Percentiles rank a stretch among this genome's conserved stretches.
Evolutionary conservation across 257 asterid species (phyloP).

Genomic region (Solanum infundibuliforme): DNA sequence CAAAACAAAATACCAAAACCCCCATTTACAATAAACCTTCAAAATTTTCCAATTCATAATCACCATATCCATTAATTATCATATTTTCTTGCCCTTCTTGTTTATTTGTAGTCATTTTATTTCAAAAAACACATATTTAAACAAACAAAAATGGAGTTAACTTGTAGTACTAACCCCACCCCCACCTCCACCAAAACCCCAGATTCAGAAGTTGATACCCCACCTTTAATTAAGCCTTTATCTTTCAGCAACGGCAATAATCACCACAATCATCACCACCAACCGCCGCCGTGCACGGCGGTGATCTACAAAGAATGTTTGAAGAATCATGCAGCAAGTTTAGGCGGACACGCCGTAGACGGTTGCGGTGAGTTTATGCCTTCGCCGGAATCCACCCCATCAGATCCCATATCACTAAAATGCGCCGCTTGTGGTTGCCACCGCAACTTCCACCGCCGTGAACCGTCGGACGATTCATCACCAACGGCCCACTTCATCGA

Average conservation of each 20-base stretch:
- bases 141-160: constrained; percentile 3
- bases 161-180: not conserved
- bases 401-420: constrained; percentile 8
- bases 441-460: constrained; percentile 26
- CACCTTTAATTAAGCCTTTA: not conserved
- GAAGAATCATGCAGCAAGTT: constrained; percentile 20
- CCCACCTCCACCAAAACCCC: constrained; percentile 2
- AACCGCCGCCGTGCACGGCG: not conserved
- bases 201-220: constrained; percentile 12
- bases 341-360: constrained; percentile 17
- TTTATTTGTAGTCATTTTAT: not conserved
- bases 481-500: constrained; percentile 4
- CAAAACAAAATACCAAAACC: not conserved
- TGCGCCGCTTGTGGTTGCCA: constrained; percentile 24
- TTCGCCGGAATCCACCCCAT: not conserved
- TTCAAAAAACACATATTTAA: not conserved
- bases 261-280: not conserved
- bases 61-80: constrained; percentile 11
- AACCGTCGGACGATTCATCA: not conserved
- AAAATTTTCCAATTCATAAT: constrained; percentile 5
- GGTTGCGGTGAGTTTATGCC: constrained; percentile 24
- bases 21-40: constrained; percentile 14
- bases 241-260: constrained; percentile 1
- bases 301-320: constrained; percentile 10
- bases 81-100: too few species aligned